Percentiles rank a stretch among this genome's conserved stretches.
Evolutionary conservation across 306 rosid genomes (phyloP).

Genomic region (Cucurbita ficifolia): DNA sequence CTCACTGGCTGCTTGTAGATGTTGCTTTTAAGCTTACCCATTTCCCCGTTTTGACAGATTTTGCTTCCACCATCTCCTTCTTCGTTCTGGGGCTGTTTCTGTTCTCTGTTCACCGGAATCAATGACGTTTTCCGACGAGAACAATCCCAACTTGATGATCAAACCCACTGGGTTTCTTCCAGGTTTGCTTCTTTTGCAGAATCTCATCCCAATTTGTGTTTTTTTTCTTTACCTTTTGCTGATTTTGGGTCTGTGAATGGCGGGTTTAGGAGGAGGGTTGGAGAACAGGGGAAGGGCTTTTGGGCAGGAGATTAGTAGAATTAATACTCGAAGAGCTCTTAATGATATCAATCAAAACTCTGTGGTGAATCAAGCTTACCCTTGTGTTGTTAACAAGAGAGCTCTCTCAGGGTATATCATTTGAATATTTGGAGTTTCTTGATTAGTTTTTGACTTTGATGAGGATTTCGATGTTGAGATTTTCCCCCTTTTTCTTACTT

Average conservation of each 20-base stretch:
- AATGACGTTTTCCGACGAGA: constrained; percentile 51
- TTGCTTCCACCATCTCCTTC: neutral
- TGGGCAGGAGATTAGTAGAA: constrained; percentile 38
- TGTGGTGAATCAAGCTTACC: constrained; percentile 41
- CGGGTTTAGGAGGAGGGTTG: constrained; percentile 22
- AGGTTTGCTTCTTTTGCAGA: neutral
- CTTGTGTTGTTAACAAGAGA: constrained; percentile 84
- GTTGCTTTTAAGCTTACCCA: neutral
- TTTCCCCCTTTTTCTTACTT: neutral
- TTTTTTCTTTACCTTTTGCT: neutral
- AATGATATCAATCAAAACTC: constrained; percentile 48
- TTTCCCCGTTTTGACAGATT: neutral
- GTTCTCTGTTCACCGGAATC: neutral
- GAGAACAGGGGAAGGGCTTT: constrained; percentile 33
- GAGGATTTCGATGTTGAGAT: neutral
- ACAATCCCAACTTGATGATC: constrained; percentile 32
- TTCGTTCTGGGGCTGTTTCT: neutral
- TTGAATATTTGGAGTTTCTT: neutral
- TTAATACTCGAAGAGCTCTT: constrained; percentile 47
- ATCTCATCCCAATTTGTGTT: neutral
- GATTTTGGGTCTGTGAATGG: neutral
- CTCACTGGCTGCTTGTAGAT: neutral
- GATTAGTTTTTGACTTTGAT: neutral
- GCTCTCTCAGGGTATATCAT: constrained; percentile 37
- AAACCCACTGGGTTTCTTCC: constrained; percentile 21